These are phyloP conservation scores for Proliferodiscus dingleyae DNA, from an alignment of 2,329 filamentous ascomycete species.

Conservation along the genomic window DNA sequence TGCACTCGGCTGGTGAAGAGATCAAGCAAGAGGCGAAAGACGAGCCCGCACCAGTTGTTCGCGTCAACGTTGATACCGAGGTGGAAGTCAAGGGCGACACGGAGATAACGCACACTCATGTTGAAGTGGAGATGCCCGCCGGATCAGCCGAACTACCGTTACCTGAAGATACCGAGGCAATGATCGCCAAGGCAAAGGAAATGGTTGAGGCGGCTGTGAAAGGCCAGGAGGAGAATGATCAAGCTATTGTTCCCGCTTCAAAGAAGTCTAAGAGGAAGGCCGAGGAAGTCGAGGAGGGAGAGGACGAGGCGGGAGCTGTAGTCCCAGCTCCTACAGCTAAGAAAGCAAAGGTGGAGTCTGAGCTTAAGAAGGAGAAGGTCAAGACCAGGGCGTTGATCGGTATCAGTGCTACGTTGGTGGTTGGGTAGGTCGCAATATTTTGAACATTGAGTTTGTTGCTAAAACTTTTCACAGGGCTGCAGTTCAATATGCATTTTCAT, in stretches of 20 bases:
- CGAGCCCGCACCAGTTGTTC: conserved; percentile 51
- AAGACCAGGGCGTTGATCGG: conserved; percentile 81
- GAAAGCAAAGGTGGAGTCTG: conserved; percentile 69
- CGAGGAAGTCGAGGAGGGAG: conserved; percentile 57
- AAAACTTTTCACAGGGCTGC: conserved; percentile 26
- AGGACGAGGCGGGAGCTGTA: conserved; percentile 42
- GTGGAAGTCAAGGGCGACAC: conserved; percentile 50
- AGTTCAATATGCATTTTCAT: conserved; percentile 31
- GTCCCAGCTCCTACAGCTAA: conserved; percentile 57
- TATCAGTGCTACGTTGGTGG: conserved; percentile 77
- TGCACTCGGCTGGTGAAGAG: conserved; percentile 6
- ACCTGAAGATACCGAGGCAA: conserved; percentile 71
- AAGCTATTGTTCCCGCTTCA: conserved; percentile 3
- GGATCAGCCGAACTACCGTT: conserved; percentile 62
- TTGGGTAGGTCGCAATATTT: conserved; percentile 66
- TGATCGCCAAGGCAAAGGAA: conserved; percentile 80
- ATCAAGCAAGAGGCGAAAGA: conserved; percentile 19
- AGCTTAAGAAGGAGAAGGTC: conserved; percentile 80
- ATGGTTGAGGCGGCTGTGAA: conserved; percentile 74
- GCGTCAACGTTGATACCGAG: conserved; percentile 65
- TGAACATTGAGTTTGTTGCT: conserved; percentile 6
- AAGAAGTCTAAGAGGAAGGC: conserved; percentile 67
- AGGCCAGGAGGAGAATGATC: conserved; percentile 30
- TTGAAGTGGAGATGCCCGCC: conserved; percentile 71
- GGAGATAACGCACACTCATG: conserved; percentile 66